Evolutionary conservation across 768 basidiomycete genomes (phyloP), one percentile per base, ranked within the genome.

Genomic region (Podaxis sp.): DNA sequence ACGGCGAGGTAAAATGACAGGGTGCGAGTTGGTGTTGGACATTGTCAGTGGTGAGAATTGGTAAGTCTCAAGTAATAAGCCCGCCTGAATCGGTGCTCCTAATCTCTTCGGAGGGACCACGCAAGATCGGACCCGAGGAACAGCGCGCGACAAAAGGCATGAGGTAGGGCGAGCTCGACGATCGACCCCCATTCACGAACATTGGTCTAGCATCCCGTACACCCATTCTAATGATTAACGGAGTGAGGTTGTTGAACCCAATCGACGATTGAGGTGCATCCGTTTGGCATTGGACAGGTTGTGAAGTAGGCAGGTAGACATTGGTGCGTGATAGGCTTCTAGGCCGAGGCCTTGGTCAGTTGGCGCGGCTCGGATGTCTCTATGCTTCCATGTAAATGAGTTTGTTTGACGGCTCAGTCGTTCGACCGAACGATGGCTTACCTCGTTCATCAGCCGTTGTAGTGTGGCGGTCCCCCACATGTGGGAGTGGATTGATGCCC

Each of bases 1-100:
- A 38, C 26, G 24, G 36, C 11, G 38, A 60, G 59, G 54, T 24
- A 60, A 60, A 54, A 30, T 60, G 59, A 60, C 59, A 60, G 28
- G 30, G 40, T 30, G 28, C 38, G 48, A 28, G 40, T 13, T 28
- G 7, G 46, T 17, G 33, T 37, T 58, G 44, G 37, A 36, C 50
- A 36, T 41, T 60, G 44, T 58, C 57, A 58, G n/a, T 30, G 22
- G 28, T 53, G 51, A 44, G 37, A 44, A 52, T 26, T 38, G 37
- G 13, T 24, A 11, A 52, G 50, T 52, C 4, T n/a, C 28, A 30
- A 54, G 20, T 38, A 33, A 44, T 60, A 60, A 51, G 22, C 40
- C 59, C 26, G 33, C 28, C 51, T 60, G 51, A 51, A 33, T 40
- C 41, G 7, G 7, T 13, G 8, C 15, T 37, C 44, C 52, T 54